phyloP scores from a whole-genome alignment of 2,329 filamentous ascomycete species.

The Colletotrichum chrysophilum region DNA sequence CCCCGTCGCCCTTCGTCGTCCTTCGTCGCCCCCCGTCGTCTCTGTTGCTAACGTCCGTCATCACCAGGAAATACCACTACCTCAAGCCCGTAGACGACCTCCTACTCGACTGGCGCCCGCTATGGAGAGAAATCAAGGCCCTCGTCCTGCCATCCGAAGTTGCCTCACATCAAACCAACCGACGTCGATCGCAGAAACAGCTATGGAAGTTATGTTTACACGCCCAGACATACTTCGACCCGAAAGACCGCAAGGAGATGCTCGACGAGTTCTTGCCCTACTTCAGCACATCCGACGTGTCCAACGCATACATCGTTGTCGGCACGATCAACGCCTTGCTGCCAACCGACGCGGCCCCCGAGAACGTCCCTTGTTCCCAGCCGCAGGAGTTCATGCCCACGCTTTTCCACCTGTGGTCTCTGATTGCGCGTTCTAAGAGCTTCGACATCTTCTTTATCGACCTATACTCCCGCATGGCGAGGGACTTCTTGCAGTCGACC shows the following conservation, averaged over 20 bases:
- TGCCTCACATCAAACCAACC: conserved; percentile 64
- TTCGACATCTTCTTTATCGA: conserved; percentile 91
- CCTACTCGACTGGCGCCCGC: conserved; percentile 88
- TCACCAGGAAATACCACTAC: conserved; percentile 86
- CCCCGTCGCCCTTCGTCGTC: neutral
- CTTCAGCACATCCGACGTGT: conserved; percentile 92
- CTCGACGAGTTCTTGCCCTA: conserved; percentile 81
- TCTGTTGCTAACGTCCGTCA: neutral
- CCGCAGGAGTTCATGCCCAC: conserved; percentile 91
- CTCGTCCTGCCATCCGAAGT: conserved; percentile 88
- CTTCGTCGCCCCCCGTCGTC: neutral
- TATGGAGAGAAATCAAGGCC: conserved; percentile 91
- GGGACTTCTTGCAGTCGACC: conserved; percentile 78
- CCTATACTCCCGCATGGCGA: conserved; percentile 83
- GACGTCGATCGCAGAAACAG: conserved; percentile 63
- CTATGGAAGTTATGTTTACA: conserved; percentile 90
- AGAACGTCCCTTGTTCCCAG: conserved; percentile 75
- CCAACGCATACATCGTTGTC: conserved; percentile 91
- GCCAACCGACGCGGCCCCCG: conserved; percentile 80
- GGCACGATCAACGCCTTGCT: conserved; percentile 86
- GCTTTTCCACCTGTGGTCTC: conserved; percentile 95
- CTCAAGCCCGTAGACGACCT: conserved; percentile 89
- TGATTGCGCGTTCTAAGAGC: conserved; percentile 86
- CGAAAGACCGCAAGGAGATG: conserved; percentile 81
- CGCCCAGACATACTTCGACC: conserved; percentile 91